phyloP scores from a whole-genome alignment of 2,329 filamentous ascomycete species.

The Venturia aucupariae region DNA sequence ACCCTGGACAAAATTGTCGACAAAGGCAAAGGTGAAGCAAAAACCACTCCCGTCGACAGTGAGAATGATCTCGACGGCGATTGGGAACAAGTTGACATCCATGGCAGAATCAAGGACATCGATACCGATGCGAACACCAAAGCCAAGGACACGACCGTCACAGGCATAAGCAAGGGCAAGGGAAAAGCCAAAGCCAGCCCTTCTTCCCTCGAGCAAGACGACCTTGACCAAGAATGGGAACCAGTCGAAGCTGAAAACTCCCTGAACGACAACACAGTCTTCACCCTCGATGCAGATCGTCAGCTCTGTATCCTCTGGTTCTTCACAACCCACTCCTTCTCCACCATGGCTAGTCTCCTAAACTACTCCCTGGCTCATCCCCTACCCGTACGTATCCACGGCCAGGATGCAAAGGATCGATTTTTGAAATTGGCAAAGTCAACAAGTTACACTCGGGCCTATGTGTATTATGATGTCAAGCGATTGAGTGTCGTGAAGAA shows the following conservation, averaged over 20 bases:
- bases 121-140: not conserved
- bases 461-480: not conserved
- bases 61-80: not conserved
- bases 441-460: not conserved
- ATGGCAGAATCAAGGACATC: not conserved
- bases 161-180: not conserved
- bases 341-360: not conserved
- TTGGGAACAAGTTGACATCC: not conserved
- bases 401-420: not conserved
- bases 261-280: not conserved
- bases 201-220: not conserved
- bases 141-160: not conserved
- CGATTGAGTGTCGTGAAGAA: not conserved
- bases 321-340: conserved; percentile 7
- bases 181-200: not conserved
- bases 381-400: not conserved
- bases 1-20: not conserved
- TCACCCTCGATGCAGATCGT: not conserved
- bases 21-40: not conserved
- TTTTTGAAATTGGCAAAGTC: not conserved
- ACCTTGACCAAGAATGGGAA: not conserved
- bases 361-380: not conserved
- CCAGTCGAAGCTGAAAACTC: not conserved
- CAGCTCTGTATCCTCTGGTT: conserved; percentile 11
- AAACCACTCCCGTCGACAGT: not conserved